Conservation (phyloP, 2,329 filamentous ascomycete genomes). For the Emydomyces testavorans region DNA sequence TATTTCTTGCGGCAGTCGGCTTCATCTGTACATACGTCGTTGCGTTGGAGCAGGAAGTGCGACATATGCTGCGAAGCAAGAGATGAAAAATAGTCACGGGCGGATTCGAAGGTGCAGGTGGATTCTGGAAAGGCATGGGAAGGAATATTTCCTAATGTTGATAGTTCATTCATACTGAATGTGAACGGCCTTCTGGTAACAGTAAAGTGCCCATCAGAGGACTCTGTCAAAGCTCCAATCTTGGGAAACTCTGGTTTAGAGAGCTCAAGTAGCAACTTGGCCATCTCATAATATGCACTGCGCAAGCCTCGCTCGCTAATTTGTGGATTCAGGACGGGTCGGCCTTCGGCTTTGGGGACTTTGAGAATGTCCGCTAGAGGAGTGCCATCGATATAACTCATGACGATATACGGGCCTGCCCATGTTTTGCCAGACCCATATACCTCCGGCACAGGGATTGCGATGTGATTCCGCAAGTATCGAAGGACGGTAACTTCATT, state of each 20-base stretch:
- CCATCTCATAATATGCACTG: conserved; percentile 16
- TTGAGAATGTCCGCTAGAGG: not conserved
- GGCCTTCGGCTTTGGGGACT: not conserved
- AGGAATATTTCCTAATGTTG: conserved; percentile 10
- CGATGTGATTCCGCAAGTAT: conserved; percentile 21
- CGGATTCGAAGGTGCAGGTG: conserved; percentile 5
- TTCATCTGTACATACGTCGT: conserved; percentile 28
- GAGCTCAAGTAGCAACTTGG: conserved; percentile 16
- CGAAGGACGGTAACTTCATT: conserved; percentile 3
- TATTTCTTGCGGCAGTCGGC: conserved; percentile 37
- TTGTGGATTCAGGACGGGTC: conserved; percentile 15
- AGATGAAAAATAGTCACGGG: conserved; percentile 11
- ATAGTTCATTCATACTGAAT: conserved; percentile 14
- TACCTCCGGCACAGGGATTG: conserved; percentile 21
- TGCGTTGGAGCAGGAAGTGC: conserved; percentile 33
- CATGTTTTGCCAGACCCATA: conserved; percentile 19
- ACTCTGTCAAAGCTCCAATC: conserved; percentile 15
- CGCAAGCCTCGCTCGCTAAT: conserved; percentile 14
- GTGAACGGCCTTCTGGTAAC: conserved; percentile 13
- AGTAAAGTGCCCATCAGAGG: conserved; percentile 7
- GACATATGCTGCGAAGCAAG: conserved; percentile 12
- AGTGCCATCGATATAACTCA: not conserved
- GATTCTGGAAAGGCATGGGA: conserved; percentile 3
- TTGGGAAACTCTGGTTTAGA: conserved; percentile 15
- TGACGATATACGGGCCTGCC: conserved; percentile 23